These are phyloP conservation scores for Hypoxylon sp. DNA, from an alignment of 2,329 filamentous ascomycete species.

Conservation along the genomic window DNA sequence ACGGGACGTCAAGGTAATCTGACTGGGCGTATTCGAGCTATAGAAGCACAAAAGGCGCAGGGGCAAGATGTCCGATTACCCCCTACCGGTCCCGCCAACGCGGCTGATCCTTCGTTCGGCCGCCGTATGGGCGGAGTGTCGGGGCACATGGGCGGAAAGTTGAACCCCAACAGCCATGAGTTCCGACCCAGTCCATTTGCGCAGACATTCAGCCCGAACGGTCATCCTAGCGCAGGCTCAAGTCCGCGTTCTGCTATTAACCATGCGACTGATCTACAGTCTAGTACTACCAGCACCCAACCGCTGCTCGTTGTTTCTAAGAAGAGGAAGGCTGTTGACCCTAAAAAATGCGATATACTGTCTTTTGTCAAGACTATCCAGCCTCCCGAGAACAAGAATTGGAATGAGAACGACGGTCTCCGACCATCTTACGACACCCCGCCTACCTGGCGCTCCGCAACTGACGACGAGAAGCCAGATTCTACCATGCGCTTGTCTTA, in stretches of 20 bases:
- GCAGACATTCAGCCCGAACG: conserved; percentile 81
- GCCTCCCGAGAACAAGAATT: conserved; percentile 69
- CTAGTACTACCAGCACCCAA: conserved; percentile 47
- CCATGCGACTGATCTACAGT: conserved; percentile 55
- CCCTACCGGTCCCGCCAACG: conserved; percentile 78
- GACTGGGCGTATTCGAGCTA: conserved; percentile 63
- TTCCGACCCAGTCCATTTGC: conserved; percentile 90
- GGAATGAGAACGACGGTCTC: conserved; percentile 83
- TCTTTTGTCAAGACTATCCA: conserved; percentile 66
- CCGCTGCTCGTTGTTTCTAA: conserved; percentile 69
- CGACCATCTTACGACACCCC: conserved; percentile 85
- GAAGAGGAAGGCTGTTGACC: conserved; percentile 78
- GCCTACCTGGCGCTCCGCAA: conserved; percentile 83
- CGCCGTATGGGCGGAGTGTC: conserved; percentile 66
- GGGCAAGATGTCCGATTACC: conserved; percentile 74
- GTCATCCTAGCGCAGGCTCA: conserved; percentile 73
- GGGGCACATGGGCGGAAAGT: conserved; percentile 65
- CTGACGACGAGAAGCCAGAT: conserved; percentile 77
- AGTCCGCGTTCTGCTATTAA: conserved; percentile 76
- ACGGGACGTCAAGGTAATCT: conserved; percentile 60
- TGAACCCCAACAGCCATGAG: conserved; percentile 77
- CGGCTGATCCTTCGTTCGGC: conserved; percentile 64
- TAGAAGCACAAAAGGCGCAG: conserved; percentile 64
- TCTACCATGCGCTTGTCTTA: conserved; percentile 77
- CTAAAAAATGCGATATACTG: conserved; percentile 74